Evolutionary conservation across 2,329 filamentous ascomycete species (phyloP), one percentile per base, ranked within the genome.

Genomic region (Fusarium denticulatum): DNA sequence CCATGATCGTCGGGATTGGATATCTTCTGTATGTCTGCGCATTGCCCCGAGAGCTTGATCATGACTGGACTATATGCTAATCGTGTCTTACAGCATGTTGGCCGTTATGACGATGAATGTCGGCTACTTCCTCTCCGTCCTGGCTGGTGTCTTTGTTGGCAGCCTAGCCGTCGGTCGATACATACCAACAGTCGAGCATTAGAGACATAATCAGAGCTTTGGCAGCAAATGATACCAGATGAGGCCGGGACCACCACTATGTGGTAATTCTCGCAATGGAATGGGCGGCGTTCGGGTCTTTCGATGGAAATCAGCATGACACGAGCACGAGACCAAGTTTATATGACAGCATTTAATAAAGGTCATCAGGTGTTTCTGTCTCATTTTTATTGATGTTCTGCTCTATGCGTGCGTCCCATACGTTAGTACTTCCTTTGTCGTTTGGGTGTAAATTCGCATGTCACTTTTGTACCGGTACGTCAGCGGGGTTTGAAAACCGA

Each of bases 81-180:
- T 26, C 13, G 14, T 36, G 8, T 22, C n/a, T 16, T n/a, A 11
- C 59, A 97, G 95, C 67, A 97, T 97, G 95, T 85, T 97, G 83
- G 94, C 93, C 20, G 93, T 97, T 79, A 97, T 96, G 94, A 95
- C 93, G 3, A 90, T 94, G 85, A 96, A 96, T 77, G 88, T 96
- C 22, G 94, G 94, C 18, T 96, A 96, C 80, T 96, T 96, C 81
- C 82, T 94, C 61, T 95, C 93, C 0, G 88, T 95, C n/a, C 86
- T 96, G 12, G 91, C 87, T 2, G 94, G 94, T 40, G 89, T 93
- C 4, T 98, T 98, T 79, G 80, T 97, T n/a, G 96, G 96, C 30
- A 96, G 96, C 80, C 83, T 98, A 47, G 88, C 90, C 1, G 88
- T 96, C 69, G 94, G 95, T 36, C 89, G 95, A 72, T 96, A 91